Evolutionary conservation across 257 asterid genomes (phyloP).

Genomic region (Agastache rugosa): DNA sequence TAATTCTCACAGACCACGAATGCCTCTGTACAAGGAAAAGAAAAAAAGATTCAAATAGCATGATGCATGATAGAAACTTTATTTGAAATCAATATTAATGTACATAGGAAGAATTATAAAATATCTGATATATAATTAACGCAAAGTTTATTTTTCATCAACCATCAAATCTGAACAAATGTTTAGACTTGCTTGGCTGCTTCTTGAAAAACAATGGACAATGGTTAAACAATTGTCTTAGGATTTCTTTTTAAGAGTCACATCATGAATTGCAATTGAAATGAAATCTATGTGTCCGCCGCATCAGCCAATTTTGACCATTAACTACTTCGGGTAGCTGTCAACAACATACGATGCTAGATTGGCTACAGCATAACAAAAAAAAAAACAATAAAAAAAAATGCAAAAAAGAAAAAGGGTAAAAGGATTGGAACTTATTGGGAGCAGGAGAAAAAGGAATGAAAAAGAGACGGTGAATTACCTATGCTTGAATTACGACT

Average conservation of each 20-base stretch:
- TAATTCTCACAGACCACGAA: slow-evolving; percentile 94
- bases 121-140: too few species aligned
- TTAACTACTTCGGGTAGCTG: not conserved
- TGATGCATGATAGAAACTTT: not conserved
- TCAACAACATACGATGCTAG: not conserved
- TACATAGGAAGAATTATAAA: too few species aligned
- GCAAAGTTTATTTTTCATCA: not conserved
- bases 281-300: too few species aligned
- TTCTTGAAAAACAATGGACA: not conserved
- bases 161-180: not conserved
- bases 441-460: slow-evolving; percentile 6
- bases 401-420: too few species aligned
- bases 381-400: too few species aligned
- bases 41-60: slow-evolving; percentile 9
- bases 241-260: too few species aligned
- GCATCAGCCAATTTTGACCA: too few species aligned
- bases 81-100: not conserved
- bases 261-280: too few species aligned
- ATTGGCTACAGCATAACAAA: not conserved
- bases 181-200: not conserved
- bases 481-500: slow-evolving; percentile 99
- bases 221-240: not conserved
- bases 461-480: slow-evolving; percentile 32
- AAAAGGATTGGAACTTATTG: not conserved
- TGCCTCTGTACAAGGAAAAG: slow-evolving; percentile 69